phyloP scores from a whole-genome alignment of 2,329 filamentous ascomycete genomes.

The Atkinsonella texensis region DNA sequence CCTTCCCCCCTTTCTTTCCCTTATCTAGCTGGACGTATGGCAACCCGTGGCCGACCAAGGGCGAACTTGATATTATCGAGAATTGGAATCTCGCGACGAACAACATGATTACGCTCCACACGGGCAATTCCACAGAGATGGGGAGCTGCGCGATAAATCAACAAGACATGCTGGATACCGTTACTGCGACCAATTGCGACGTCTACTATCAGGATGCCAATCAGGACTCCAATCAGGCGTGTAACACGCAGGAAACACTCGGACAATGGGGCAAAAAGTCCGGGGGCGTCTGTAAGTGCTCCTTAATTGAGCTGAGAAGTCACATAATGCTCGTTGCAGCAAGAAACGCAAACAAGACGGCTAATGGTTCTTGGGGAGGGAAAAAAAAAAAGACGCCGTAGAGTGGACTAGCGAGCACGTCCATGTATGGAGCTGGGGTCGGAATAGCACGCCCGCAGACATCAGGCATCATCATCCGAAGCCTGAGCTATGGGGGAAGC shows the following conservation, averaged over 20 bases:
- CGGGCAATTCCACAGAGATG: conserved; percentile 19
- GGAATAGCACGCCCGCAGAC: conserved; percentile 20
- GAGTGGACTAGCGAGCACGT: conserved; percentile 31
- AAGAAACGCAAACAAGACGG: no score
- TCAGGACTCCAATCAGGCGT: conserved; percentile 24
- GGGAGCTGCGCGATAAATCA: conserved; percentile 24
- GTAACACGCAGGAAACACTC: conserved; percentile 25
- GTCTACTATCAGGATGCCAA: conserved; percentile 20
- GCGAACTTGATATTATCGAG: conserved; percentile 59
- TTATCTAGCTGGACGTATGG: conserved; percentile 34
- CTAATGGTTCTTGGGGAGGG: not conserved
- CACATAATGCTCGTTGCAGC: no score
- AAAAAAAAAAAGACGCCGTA: conserved; percentile 24
- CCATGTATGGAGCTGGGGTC: conserved; percentile 29
- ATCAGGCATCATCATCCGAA: conserved; percentile 36
- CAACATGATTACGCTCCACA: conserved; percentile 50
- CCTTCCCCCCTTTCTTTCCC: not conserved
- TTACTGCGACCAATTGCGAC: conserved; percentile 28
- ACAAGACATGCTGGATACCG: conserved; percentile 17
- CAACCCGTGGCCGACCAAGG: conserved; percentile 44
- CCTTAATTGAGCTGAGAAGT: not conserved
- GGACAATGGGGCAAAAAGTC: conserved; percentile 24
- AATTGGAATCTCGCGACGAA: conserved; percentile 42
- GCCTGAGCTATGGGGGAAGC: conserved; percentile 52
- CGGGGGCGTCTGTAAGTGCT: conserved; percentile 29